Percentiles rank a stretch among this genome's conserved stretches.
phyloP scores from a whole-genome alignment of 352 stramenopile species.

The Globisporangium echinulatum region DNA sequence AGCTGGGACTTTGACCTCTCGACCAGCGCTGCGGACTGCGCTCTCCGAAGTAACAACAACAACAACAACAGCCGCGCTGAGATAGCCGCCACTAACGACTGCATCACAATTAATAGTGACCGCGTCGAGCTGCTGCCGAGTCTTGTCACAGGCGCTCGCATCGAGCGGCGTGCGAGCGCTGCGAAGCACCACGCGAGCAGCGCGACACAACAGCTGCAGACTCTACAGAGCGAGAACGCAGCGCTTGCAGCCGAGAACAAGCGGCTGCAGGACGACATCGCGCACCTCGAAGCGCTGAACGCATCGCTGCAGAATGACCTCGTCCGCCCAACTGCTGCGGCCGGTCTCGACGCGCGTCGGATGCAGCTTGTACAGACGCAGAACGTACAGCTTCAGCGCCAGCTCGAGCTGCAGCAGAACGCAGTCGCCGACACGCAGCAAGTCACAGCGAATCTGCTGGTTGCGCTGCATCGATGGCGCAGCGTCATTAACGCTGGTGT shows the following conservation, averaged over 20 bases:
- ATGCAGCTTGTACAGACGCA: slow-evolving; percentile 45
- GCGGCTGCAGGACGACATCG: slow-evolving; percentile 36
- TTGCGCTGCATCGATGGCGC: slow-evolving; percentile 31
- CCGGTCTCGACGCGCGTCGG: slow-evolving; percentile 18
- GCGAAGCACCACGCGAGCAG: too few species aligned
- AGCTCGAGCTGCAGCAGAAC: slow-evolving; percentile 38
- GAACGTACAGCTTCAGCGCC: slow-evolving; percentile 56
- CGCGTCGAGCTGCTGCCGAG: too few species aligned
- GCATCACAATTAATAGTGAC: too few species aligned
- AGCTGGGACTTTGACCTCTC: slow-evolving; percentile 36
- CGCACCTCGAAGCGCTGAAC: slow-evolving; percentile 36
- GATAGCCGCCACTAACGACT: neutral
- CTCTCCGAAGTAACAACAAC: neutral
- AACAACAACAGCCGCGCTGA: slow-evolving; percentile 12
- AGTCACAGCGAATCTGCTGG: slow-evolving; percentile 28
- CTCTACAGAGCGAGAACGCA: slow-evolving; percentile 36
- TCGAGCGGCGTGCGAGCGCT: too few species aligned
- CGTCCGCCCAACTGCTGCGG: slow-evolving; percentile 2
- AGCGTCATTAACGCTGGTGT: slow-evolving; percentile 30
- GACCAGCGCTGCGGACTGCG: slow-evolving; percentile 1
- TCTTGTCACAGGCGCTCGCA: too few species aligned
- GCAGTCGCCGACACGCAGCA: slow-evolving; percentile 26
- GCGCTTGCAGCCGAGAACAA: slow-evolving; percentile 30
- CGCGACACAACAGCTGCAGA: slow-evolving; percentile 18
- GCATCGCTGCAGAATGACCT: slow-evolving; percentile 26